Percentiles rank a stretch among this genome's conserved stretches.
These are phyloP conservation scores for Pichia paraexigua DNA, from an alignment of 805 yeast species.

Conservation along the genomic window DNA sequence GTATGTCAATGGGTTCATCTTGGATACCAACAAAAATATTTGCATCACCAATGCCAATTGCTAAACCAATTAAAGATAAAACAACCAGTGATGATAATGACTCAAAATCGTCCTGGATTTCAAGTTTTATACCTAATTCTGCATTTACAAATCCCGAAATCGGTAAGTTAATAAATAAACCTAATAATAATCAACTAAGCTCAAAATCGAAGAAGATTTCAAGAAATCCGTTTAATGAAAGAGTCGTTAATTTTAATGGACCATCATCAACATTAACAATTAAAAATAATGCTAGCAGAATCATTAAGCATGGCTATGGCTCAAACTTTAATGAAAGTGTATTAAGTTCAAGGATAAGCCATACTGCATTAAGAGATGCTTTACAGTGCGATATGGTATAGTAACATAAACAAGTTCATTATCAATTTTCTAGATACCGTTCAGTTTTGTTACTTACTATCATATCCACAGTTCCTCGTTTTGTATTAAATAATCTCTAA, in stretches of 20 bases:
- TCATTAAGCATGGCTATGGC: constrained; percentile 37
- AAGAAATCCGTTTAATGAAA: not conserved
- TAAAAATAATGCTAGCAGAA: constrained; percentile 34
- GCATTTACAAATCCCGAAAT: constrained; percentile 27
- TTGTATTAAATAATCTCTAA: not conserved
- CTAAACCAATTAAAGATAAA: not conserved
- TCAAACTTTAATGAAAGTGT: constrained; percentile 29
- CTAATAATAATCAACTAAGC: not conserved
- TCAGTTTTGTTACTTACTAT: not conserved
- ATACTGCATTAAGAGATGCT: constrained; percentile 41
- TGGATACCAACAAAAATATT: constrained; percentile 5
- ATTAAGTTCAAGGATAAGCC: constrained; percentile 35
- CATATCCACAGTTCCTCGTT: not conserved
- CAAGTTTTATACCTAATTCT: constrained; percentile 25
- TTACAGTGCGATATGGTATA: constrained; percentile 21
- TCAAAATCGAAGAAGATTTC: not conserved
- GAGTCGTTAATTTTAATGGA: constrained; percentile 22
- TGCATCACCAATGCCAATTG: constrained; percentile 3
- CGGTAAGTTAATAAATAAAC: constrained; percentile 18
- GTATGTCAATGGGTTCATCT: not conserved
- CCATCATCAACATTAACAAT: constrained; percentile 35
- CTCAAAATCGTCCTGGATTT: constrained; percentile 18
- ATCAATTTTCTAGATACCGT: too few relatives aligned
- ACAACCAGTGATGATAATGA: constrained; percentile 2
- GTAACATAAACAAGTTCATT: not conserved